Evolutionary conservation across 495 filamentous ascomycete species (phyloP).

Genomic region (Amphirosellinia nigrospora): DNA sequence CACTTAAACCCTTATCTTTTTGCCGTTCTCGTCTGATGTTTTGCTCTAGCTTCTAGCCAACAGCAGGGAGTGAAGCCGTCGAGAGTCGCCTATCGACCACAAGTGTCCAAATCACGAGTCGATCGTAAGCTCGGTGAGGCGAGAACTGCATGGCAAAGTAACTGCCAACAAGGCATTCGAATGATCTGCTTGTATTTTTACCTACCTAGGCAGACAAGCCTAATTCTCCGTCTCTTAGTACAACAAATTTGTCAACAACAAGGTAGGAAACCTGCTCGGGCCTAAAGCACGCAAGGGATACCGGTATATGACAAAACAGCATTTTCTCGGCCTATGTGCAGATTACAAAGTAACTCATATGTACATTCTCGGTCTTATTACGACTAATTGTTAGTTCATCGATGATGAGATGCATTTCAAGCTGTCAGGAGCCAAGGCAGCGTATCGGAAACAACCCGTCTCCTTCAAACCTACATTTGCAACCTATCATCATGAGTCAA

Average conservation of each 20-base stretch:
- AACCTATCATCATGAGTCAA: not conserved
- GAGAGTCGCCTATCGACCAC: conserved; percentile 7
- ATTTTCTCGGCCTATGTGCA: not conserved
- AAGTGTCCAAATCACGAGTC: not conserved
- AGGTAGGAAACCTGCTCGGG: not conserved
- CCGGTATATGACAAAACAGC: not conserved
- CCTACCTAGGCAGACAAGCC: not conserved
- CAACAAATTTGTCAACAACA: not conserved
- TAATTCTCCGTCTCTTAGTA: not conserved
- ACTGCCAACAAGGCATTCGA: not conserved
- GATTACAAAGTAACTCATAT: not conserved
- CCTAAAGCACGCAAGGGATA: conserved; percentile 15
- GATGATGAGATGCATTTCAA: not conserved
- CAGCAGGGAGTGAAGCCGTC: conserved; percentile 12
- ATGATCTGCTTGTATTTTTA: not conserved
- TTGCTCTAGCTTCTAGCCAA: conserved; percentile 7
- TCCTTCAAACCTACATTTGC: not conserved
- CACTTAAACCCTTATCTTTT: conserved; percentile 8
- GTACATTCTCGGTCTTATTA: not conserved
- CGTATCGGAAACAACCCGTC: conserved; percentile 24
- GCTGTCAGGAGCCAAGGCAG: conserved; percentile 5
- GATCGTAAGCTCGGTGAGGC: conserved; percentile 8
- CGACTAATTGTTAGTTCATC: not conserved
- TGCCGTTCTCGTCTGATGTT: not conserved
- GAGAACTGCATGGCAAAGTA: not conserved